Evolutionary conservation across 768 basidiomycete species (phyloP).

Genomic region (Russula compacta): DNA sequence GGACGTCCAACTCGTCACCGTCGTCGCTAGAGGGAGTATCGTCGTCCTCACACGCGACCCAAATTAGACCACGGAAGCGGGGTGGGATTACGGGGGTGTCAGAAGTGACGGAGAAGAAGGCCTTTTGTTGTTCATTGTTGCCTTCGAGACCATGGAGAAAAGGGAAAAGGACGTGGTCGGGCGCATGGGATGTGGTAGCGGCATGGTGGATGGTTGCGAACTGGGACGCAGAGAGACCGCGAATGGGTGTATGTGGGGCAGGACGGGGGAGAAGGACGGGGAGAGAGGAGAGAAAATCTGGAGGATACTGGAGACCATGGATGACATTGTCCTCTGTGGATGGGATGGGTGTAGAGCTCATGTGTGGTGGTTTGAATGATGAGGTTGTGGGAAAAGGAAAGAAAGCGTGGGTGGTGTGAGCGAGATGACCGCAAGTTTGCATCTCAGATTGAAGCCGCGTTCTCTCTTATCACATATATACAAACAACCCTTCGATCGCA

Average conservation of each 20-base stretch:
- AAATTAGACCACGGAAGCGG: slow-evolving; percentile 57
- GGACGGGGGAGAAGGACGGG: slow-evolving; percentile 29
- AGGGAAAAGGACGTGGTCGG: slow-evolving; percentile 77
- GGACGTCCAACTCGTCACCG: slow-evolving; percentile 24
- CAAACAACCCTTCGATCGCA: neutral
- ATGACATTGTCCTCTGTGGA: slow-evolving; percentile 9
- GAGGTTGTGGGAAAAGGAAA: slow-evolving; percentile 4
- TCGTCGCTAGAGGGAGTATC: slow-evolving; percentile 24
- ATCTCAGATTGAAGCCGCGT: slow-evolving; percentile 16
- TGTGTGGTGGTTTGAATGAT: neutral
- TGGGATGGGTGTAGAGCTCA: neutral
- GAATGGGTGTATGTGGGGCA: slow-evolving; percentile 33
- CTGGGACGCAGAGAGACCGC: slow-evolving; percentile 33
- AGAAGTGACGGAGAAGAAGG: slow-evolving; percentile 53
- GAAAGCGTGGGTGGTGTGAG: neutral
- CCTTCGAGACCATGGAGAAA: slow-evolving; percentile 86
- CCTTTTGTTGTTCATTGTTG: slow-evolving; percentile 67
- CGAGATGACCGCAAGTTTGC: neutral
- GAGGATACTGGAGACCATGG: slow-evolving; percentile 23
- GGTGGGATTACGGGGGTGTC: slow-evolving; percentile 29
- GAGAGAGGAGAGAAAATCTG: slow-evolving; percentile 23
- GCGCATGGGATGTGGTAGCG: slow-evolving; percentile 62
- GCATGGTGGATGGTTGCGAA: slow-evolving; percentile 55
- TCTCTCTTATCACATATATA: slow-evolving; percentile 9
- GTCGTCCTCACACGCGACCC: slow-evolving; percentile 75